phyloP scores from a whole-genome alignment of 2,329 filamentous ascomycete genomes.

The Scedosporium minutisporum region DNA sequence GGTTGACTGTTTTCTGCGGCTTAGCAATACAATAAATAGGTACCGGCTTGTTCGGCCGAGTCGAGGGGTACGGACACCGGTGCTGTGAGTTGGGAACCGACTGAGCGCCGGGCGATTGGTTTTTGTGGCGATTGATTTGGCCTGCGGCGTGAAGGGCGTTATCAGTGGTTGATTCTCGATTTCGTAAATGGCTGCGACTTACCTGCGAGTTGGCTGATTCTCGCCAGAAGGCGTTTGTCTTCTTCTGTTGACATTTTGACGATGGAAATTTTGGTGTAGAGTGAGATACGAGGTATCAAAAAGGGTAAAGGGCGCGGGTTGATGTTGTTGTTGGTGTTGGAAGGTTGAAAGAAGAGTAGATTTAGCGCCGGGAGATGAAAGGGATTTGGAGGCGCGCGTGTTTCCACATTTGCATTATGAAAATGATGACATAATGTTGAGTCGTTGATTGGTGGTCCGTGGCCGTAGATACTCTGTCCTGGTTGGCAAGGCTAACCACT shows the following conservation, averaged over 20 bases:
- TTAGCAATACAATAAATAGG: constrained; percentile 3
- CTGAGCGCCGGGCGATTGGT: constrained; percentile 36
- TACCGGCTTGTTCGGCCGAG: neutral
- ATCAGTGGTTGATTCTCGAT: neutral
- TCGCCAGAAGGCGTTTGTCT: constrained; percentile 42
- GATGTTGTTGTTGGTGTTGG: neutral
- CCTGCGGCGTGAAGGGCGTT: constrained; percentile 41
- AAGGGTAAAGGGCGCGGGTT: neutral
- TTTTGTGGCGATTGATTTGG: constrained; percentile 73
- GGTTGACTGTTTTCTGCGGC: neutral
- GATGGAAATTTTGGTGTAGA: neutral
- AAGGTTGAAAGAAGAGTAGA: neutral
- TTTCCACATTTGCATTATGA: neutral
- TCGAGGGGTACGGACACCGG: constrained; percentile 23
- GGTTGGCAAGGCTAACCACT: neutral
- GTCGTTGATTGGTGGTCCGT: neutral
- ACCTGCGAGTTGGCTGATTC: constrained; percentile 44
- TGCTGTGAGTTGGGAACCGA: constrained; percentile 15
- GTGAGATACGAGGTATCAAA: neutral
- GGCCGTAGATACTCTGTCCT: neutral
- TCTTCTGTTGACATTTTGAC: constrained; percentile 32
- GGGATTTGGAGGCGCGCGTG: neutral
- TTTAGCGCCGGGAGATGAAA: neutral
- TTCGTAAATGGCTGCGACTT: constrained; percentile 12
- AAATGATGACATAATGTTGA: neutral